These are phyloP conservation scores for Arthrinium phaeospermum DNA, from an alignment of 2,329 filamentous ascomycete species.

Conservation along the genomic window DNA sequence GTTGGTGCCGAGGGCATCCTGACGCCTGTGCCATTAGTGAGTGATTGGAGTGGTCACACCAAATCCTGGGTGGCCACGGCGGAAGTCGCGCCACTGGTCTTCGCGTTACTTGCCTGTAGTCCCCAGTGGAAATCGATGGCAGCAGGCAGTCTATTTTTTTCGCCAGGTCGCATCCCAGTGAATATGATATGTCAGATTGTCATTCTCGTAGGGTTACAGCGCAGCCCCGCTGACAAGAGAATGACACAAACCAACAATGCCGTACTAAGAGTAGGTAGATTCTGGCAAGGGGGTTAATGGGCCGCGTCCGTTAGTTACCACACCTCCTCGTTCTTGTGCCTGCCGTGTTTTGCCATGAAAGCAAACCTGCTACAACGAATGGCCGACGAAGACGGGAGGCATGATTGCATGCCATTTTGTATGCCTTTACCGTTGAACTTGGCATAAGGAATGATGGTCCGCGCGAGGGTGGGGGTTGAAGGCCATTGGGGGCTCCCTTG, in stretches of 20 bases:
- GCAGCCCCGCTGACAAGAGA: conserved; percentile 12
- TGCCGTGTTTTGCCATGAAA: neutral
- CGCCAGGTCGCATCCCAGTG: neutral
- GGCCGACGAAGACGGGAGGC: neutral
- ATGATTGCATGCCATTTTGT: neutral
- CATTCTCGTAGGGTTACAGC: conserved; percentile 11
- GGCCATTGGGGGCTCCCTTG: neutral
- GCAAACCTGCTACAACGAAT: neutral
- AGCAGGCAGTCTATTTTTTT: neutral
- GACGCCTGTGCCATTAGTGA: neutral
- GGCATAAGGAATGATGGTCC: neutral
- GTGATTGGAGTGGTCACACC: neutral
- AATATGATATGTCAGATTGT: conserved; percentile 8
- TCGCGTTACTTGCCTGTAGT: neutral
- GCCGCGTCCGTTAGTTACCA: neutral
- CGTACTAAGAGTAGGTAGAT: neutral
- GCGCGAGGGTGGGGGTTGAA: neutral
- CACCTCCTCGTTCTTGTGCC: neutral
- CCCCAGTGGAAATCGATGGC: neutral
- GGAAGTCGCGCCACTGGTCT: conserved; percentile 2
- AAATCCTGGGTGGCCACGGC: neutral
- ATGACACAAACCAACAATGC: neutral
- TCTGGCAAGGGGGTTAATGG: neutral
- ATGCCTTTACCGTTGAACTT: neutral
- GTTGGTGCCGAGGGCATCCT: neutral